These are phyloP conservation scores for Bipolaris victoriae DNA, from an alignment of 2,329 filamentous ascomycete species.

Conservation along the genomic window DNA sequence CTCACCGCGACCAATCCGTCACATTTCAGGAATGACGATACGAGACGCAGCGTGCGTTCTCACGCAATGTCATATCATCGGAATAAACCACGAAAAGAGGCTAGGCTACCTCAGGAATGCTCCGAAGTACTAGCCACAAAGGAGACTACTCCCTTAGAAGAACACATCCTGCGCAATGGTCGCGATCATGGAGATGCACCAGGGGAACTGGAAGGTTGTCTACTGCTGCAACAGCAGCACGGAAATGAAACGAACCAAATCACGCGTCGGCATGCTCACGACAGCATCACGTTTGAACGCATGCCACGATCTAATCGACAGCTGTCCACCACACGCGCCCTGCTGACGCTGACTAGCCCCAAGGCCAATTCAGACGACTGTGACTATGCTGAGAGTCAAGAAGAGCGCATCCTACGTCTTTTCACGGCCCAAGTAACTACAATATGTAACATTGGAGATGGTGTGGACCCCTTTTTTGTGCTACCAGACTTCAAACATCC, in stretches of 20 bases:
- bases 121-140: neutral
- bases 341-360: neutral
- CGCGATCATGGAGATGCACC: too few relatives aligned
- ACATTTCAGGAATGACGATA: constrained; percentile 37
- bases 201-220: neutral
- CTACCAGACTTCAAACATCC: constrained; percentile 30
- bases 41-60: constrained; percentile 40
- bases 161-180: neutral
- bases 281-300: neutral
- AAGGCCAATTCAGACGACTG: neutral
- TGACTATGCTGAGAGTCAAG: constrained; percentile 6
- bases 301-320: too few relatives aligned
- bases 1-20: constrained; percentile 40
- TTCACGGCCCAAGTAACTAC: constrained; percentile 22
- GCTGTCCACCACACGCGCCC: neutral
- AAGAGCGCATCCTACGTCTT: constrained; percentile 22
- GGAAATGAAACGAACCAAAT: neutral
- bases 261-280: neutral
- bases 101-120: neutral
- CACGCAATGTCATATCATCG: constrained; percentile 43
- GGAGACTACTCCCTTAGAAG: neutral
- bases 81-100: constrained; percentile 20
- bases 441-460: constrained; percentile 22
- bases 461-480: constrained; percentile 30
- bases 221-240: neutral